phyloP scores from a whole-genome alignment of 164 flowering plant genomes.

The Akebia trifoliata region DNA sequence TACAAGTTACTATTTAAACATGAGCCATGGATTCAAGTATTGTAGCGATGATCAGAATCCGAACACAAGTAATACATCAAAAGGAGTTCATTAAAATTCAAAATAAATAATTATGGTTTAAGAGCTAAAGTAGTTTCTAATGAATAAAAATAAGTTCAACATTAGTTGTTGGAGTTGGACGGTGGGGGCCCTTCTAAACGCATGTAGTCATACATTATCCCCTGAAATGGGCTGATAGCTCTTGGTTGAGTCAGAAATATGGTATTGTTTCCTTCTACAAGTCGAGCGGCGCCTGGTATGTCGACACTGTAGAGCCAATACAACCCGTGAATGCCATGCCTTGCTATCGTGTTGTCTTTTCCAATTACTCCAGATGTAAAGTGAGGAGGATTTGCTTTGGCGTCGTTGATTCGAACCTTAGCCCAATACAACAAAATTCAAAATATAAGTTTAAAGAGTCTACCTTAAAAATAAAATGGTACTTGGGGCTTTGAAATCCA shows the following conservation, averaged over 20 bases:
- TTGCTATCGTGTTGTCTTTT: constrained; percentile 58
- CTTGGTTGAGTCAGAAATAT: constrained; percentile 51
- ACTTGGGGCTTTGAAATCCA: too few relatives aligned
- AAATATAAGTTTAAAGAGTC: too few relatives aligned
- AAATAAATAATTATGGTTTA: too few relatives aligned
- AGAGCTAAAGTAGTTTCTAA: too few relatives aligned
- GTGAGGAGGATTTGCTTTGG: constrained; percentile 20
- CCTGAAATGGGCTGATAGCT: constrained; percentile 36
- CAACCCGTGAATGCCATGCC: constrained; percentile 84
- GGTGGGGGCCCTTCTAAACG: constrained; percentile 51
- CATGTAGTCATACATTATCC: constrained; percentile 66
- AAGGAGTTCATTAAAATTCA: too few relatives aligned
- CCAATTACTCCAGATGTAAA: constrained; percentile 57
- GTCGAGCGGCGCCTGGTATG: constrained; percentile 22
- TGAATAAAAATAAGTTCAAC: too few relatives aligned
- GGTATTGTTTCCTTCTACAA: constrained; percentile 47
- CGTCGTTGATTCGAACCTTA: constrained; percentile 14
- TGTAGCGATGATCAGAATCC: too few relatives aligned
- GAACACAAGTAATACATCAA: too few relatives aligned
- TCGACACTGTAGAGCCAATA: constrained; percentile 48
- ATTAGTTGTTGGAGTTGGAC: constrained; percentile 8
- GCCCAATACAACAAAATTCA: not conserved
- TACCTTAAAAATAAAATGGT: too few relatives aligned
- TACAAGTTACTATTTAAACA: too few relatives aligned
- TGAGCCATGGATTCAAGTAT: too few relatives aligned